Evolutionary conservation across 2,329 filamentous ascomycete genomes (phyloP).

Genomic region (Phialophora macrospora): DNA sequence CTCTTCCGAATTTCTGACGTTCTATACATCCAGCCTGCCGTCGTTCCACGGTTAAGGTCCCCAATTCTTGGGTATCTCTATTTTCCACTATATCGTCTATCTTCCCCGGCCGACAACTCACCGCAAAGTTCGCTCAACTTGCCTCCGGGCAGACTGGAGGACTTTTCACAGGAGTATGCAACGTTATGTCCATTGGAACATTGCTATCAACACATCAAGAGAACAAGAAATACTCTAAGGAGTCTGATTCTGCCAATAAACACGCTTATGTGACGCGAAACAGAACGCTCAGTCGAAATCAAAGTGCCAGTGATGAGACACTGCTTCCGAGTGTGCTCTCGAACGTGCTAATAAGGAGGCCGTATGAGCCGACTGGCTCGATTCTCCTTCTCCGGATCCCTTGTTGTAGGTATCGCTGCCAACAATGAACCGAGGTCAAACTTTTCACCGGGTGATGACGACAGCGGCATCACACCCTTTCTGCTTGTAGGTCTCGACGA

Average conservation of each 20-base stretch:
- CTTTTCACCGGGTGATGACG: conserved; percentile 32
- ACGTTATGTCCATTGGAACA: neutral
- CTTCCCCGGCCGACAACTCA: neutral
- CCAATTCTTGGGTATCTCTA: neutral
- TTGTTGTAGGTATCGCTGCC: conserved; percentile 34
- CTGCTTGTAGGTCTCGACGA: conserved; percentile 31
- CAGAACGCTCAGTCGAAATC: neutral
- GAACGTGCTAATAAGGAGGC: conserved; percentile 32
- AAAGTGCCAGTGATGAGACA: neutral
- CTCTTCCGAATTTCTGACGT: neutral
- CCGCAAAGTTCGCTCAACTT: neutral
- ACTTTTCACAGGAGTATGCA: neutral
- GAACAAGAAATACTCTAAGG: neutral
- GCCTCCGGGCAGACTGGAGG: neutral
- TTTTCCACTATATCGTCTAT: neutral
- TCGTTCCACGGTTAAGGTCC: neutral
- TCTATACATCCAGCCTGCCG: neutral
- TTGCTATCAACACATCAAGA: conserved; percentile 6
- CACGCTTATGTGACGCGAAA: neutral
- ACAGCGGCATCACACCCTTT: conserved; percentile 17
- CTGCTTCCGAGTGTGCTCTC: neutral
- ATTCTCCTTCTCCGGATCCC: conserved; percentile 26
- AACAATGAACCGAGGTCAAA: conserved; percentile 35
- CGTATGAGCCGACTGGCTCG: conserved; percentile 30
- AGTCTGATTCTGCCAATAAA: conserved; percentile 1